phyloP scores from a whole-genome alignment of 768 basidiomycete species.

The Fistulinella prunicolor region DNA sequence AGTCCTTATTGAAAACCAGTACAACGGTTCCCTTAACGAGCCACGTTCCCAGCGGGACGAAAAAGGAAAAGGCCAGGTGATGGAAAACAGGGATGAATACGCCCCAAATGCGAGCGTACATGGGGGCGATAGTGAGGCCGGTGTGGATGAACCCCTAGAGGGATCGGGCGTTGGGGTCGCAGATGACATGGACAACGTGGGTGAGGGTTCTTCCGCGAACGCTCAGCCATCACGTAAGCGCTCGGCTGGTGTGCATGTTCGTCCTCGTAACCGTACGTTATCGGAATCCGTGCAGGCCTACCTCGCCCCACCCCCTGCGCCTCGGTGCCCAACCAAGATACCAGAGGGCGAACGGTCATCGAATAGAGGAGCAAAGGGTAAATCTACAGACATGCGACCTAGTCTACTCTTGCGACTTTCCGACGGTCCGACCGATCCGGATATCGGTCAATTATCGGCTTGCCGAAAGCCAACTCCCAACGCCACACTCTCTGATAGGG shows the following conservation, averaged over 20 bases:
- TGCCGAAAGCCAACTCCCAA: too few species aligned
- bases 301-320: conserved; percentile 26
- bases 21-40: neutral
- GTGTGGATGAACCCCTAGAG: too few species aligned
- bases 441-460: too few species aligned
- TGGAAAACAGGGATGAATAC: neutral
- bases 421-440: too few species aligned
- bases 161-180: too few species aligned
- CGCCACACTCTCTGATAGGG: too few species aligned
- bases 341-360: too few species aligned
- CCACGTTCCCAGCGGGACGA: neutral
- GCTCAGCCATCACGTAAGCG: conserved; percentile 19
- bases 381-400: too few species aligned
- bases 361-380: too few species aligned
- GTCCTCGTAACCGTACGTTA: conserved; percentile 41
- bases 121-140: too few species aligned
- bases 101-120: neutral
- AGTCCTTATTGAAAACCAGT: neutral
- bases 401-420: too few species aligned
- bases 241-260: conserved; percentile 8
- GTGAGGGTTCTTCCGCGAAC: conserved; percentile 16
- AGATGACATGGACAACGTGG: neutral
- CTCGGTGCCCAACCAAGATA: too few species aligned
- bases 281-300: conserved; percentile 49
- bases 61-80: conserved; percentile 9